Evolutionary conservation across 192 early-diverging fungal genomes (phyloP).

Genomic region (Irineochytrium annulatum): DNA sequence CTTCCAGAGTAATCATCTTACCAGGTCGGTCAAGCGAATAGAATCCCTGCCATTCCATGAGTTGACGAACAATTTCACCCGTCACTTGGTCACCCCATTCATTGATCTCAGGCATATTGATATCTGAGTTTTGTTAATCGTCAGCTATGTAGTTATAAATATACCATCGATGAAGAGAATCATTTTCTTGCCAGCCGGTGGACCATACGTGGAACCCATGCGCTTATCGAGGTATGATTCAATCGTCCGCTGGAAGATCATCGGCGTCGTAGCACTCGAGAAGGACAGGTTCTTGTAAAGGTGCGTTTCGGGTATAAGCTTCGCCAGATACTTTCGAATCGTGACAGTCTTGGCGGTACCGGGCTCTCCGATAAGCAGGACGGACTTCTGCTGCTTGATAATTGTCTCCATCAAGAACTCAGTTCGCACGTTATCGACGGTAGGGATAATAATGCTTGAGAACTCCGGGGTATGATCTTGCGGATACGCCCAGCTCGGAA

Average conservation of each 20-base stretch:
- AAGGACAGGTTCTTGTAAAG: constrained; percentile 55
- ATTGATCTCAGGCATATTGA: constrained; percentile 69
- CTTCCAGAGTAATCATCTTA: constrained; percentile 7
- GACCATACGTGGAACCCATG: constrained; percentile 64
- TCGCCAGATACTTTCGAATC: constrained; percentile 53
- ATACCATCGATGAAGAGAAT: constrained; percentile 61
- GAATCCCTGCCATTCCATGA: constrained; percentile 65
- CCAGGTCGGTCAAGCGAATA: constrained; percentile 60
- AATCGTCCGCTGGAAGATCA: constrained; percentile 60
- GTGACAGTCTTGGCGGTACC: constrained; percentile 65
- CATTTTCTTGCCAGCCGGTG: constrained; percentile 66
- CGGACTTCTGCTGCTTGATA: constrained; percentile 50
- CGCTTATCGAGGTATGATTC: constrained; percentile 65
- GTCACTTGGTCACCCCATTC: constrained; percentile 68
- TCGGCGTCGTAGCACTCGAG: constrained; percentile 62
- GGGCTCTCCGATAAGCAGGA: constrained; percentile 61
- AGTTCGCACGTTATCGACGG: constrained; percentile 58
- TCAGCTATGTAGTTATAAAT: too few relatives aligned
- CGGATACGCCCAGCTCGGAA: constrained; percentile 53
- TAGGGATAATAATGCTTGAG: constrained; percentile 63
- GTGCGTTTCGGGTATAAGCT: constrained; percentile 59
- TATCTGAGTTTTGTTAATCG: too few relatives aligned
- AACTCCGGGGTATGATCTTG: constrained; percentile 56
- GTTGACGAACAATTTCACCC: constrained; percentile 55
- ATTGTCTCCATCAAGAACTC: constrained; percentile 61